Conservation (phyloP, 148 eudicot genomes). For the Fagopyrum homotropicum region DNA sequence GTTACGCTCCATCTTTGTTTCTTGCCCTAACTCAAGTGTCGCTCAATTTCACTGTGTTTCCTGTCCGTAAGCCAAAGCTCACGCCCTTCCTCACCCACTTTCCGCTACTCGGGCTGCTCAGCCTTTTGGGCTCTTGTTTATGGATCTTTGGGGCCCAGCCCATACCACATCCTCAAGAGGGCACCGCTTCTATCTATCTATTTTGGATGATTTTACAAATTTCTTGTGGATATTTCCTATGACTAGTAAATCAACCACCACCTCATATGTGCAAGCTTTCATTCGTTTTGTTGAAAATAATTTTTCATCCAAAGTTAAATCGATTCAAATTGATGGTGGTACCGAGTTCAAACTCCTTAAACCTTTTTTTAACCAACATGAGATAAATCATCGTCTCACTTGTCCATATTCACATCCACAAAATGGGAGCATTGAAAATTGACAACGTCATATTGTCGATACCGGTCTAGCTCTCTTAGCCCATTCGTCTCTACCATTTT, state of each 20-base stretch:
- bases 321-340: neutral
- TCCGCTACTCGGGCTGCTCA: neutral
- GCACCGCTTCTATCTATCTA: no score
- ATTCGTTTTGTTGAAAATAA: neutral
- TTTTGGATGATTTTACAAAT: no score
- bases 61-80: neutral
- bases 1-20: neutral
- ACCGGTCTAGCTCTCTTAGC: no score
- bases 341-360: neutral
- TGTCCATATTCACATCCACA: neutral
- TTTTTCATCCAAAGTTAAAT: neutral
- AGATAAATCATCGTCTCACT: neutral
- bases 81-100: neutral
- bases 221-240: no score
- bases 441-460: no score
- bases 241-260: no score
- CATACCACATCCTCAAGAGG: no score
- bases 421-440: no score
- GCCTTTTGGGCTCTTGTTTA: no score
- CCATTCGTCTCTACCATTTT: neutral
- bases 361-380: neutral
- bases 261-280: neutral
- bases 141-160: no score
- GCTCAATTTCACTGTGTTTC: no score
- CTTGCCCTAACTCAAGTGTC: neutral